Conservation (phyloP, 2,329 filamentous ascomycete species). For the Aspergillus oerlinghausenensis region DNA sequence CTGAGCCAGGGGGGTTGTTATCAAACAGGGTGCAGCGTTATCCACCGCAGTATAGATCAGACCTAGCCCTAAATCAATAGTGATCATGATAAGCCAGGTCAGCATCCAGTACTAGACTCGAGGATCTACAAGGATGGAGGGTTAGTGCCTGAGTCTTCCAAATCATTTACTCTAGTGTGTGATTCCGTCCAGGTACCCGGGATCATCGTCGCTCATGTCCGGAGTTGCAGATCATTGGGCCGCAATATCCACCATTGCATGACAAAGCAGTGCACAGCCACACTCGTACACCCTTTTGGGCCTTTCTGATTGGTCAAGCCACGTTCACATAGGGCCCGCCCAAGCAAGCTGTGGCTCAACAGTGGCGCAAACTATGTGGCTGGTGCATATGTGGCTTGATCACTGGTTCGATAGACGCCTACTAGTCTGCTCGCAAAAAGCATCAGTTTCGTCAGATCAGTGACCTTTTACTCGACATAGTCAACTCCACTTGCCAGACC, state of each 20-base stretch:
- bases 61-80: neutral
- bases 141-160: conserved; percentile 10
- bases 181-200: conserved; percentile 9
- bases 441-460: conserved; percentile 2
- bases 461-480: neutral
- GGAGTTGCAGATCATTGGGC: no score
- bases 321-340: neutral
- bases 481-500: neutral
- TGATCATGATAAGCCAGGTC: neutral
- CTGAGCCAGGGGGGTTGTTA: no score
- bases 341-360: conserved; percentile 3
- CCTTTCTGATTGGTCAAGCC: neutral
- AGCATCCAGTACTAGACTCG: no score
- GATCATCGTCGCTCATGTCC: neutral
- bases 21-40: no score
- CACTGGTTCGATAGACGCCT: conserved; percentile 2
- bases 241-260: neutral
- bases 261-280: neutral
- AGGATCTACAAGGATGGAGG: conserved; percentile 3
- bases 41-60: no score
- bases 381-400: conserved; percentile 16
- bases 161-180: conserved; percentile 9
- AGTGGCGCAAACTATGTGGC: conserved; percentile 14
- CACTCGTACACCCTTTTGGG: neutral
- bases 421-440: conserved; percentile 6